phyloP scores from a whole-genome alignment of 805 yeast species.

The Candida quercuum region DNA sequence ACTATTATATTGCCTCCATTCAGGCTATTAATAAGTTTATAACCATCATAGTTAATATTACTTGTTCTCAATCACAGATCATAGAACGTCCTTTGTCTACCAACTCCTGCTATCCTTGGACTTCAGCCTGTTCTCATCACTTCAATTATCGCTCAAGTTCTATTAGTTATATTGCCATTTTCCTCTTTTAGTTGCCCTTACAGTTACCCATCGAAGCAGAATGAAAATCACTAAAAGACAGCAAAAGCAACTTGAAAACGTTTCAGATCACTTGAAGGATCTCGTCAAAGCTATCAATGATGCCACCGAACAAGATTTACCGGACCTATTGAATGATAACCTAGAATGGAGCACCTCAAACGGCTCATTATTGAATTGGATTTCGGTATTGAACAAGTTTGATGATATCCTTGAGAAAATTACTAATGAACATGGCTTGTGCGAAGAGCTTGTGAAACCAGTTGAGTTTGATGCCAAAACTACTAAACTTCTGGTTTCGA shows the following conservation, averaged over 20 bases:
- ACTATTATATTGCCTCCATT: no score
- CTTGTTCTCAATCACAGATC: no score
- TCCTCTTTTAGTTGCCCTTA: background rate
- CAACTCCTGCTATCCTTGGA: no score
- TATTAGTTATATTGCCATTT: no score
- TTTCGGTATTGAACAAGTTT: slow-evolving; percentile 66
- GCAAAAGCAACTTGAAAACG: slow-evolving; percentile 18
- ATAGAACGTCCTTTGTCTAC: no score
- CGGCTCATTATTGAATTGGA: slow-evolving; percentile 73
- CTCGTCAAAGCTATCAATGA: slow-evolving; percentile 34
- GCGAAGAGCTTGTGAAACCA: slow-evolving; percentile 41
- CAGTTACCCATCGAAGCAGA: background rate
- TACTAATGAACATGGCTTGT: slow-evolving; percentile 48
- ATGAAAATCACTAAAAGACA: slow-evolving; percentile 25
- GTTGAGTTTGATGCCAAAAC: slow-evolving; percentile 41
- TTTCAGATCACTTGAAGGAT: slow-evolving; percentile 28
- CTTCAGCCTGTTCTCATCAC: no score
- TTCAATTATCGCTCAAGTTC: no score
- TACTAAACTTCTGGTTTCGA: slow-evolving; percentile 38
- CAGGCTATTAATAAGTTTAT: no score
- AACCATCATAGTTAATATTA: no score
- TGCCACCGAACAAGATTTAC: slow-evolving; percentile 35
- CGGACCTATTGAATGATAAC: slow-evolving; percentile 32
- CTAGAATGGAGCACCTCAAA: slow-evolving; percentile 56
- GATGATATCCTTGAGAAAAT: slow-evolving; percentile 58